phyloP scores from a whole-genome alignment of 768 basidiomycete genomes.

The Mycena rebaudengoi region DNA sequence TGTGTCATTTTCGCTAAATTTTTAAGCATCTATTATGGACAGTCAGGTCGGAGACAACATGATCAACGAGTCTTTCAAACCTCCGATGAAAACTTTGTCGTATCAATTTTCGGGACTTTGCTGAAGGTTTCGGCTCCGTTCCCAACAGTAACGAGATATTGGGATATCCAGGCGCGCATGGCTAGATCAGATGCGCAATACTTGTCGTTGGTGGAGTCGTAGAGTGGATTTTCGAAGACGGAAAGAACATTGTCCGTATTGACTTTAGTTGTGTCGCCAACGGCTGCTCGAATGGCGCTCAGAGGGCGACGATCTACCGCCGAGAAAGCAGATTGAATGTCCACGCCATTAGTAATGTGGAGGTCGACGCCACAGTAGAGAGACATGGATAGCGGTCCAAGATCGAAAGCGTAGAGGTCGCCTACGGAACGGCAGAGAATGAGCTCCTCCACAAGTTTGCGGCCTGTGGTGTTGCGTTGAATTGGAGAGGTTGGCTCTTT shows the following conservation, averaged over 20 bases:
- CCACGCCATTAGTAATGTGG: conserved; percentile 58
- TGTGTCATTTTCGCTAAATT: conserved; percentile 56
- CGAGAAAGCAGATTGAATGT: conserved; percentile 63
- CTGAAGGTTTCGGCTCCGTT: conserved; percentile 53
- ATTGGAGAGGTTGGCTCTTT: neutral
- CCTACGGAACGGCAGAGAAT: conserved; percentile 55
- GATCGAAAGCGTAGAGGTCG: conserved; percentile 62
- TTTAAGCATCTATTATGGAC: conserved; percentile 42
- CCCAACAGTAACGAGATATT: conserved; percentile 51
- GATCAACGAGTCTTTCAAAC: conserved; percentile 42
- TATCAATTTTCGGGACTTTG: conserved; percentile 54
- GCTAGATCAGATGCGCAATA: conserved; percentile 47
- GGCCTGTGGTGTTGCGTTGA: conserved; percentile 31
- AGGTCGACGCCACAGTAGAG: conserved; percentile 53
- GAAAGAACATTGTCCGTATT: conserved; percentile 44
- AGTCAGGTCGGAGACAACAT: neutral
- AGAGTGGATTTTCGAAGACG: conserved; percentile 48
- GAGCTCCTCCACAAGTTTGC: conserved; percentile 45
- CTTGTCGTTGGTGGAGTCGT: conserved; percentile 38
- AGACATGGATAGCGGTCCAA: conserved; percentile 57
- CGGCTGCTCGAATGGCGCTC: conserved; percentile 48
- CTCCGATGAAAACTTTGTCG: conserved; percentile 40
- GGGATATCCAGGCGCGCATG: conserved; percentile 59
- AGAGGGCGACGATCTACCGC: conserved; percentile 49
- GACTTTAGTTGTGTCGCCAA: conserved; percentile 48